These are phyloP conservation scores for Melaleuca alternifolia DNA, from an alignment of 345 rosid genomes.

Conservation along the genomic window DNA sequence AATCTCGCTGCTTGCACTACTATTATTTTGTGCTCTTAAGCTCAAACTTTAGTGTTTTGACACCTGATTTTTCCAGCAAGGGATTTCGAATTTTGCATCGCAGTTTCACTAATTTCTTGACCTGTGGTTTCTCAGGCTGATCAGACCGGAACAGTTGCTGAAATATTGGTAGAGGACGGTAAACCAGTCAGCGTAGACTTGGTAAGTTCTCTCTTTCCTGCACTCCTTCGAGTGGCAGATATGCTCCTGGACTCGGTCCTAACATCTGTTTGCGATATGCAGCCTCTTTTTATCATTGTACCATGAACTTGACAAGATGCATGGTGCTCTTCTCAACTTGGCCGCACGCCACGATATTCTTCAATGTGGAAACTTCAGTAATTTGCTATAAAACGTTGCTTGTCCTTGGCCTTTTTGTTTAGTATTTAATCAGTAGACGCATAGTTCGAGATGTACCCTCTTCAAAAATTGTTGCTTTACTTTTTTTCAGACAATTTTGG, in stretches of 20 bases:
- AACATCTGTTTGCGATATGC: slow-evolving; percentile 14
- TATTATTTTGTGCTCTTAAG: not conserved
- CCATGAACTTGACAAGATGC: slow-evolving; percentile 19
- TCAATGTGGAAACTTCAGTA: not conserved
- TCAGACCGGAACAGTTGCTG: slow-evolving; percentile 79
- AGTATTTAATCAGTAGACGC: not conserved
- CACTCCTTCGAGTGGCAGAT: not conserved
- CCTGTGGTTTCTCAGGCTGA: slow-evolving; percentile 53
- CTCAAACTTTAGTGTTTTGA: not conserved
- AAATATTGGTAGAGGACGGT: slow-evolving; percentile 69
- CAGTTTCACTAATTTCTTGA: not conserved
- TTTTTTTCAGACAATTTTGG: not conserved
- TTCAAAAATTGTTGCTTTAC: not conserved
- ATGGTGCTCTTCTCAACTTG: not conserved
- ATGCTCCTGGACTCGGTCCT: not conserved
- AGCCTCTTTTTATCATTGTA: slow-evolving; percentile 67
- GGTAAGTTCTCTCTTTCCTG: slow-evolving; percentile 32
- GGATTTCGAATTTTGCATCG: not conserved
- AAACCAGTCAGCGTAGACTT: slow-evolving; percentile 75
- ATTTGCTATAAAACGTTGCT: not conserved
- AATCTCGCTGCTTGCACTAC: not conserved
- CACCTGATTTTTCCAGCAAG: not conserved
- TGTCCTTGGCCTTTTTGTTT: not conserved
- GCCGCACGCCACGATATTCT: not conserved
- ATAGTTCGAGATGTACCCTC: not conserved